Conservation (phyloP, 2,329 filamentous ascomycete species). For the Ciborinia camelliae region DNA sequence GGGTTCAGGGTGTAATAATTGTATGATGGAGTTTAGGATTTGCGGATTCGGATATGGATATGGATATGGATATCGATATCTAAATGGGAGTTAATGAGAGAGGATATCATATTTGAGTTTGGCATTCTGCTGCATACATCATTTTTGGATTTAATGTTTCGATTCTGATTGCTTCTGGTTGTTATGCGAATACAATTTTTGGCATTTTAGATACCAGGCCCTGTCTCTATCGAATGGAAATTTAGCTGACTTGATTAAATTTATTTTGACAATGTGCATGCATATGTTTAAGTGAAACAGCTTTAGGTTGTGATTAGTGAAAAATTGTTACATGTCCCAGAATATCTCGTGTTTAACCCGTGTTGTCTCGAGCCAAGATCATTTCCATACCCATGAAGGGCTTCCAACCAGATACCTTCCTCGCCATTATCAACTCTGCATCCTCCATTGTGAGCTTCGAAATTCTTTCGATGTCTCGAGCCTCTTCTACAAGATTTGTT, state of each 20-base stretch:
- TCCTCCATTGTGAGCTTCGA: neutral
- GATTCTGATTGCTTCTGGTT: neutral
- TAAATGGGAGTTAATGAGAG: conserved; percentile 13
- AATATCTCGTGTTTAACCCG: too few relatives aligned
- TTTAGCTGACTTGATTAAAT: neutral
- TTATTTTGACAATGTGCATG: neutral
- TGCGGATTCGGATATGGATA: neutral
- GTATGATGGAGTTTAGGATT: neutral
- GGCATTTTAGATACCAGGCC: neutral
- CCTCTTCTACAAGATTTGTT: neutral
- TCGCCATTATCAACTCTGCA: too few relatives aligned
- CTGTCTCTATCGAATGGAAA: neutral
- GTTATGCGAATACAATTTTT: neutral
- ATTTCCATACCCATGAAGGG: neutral
- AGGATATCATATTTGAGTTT: neutral
- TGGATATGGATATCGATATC: neutral
- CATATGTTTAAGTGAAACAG: too few relatives aligned
- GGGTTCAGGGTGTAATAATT: neutral
- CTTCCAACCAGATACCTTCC: neutral
- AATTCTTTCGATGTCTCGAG: neutral
- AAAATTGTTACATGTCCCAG: neutral
- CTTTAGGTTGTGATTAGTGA: neutral
- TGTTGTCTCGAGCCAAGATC: neutral
- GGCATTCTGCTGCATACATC: conserved; percentile 6
- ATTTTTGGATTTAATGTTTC: conserved; percentile 6